A percentile compares a stretch with the other conserved stretches of the same genome.
These are phyloP conservation scores for Aspergillus calidoustus DNA, from an alignment of 2,329 filamentous ascomycete genomes.

Conservation along the genomic window DNA sequence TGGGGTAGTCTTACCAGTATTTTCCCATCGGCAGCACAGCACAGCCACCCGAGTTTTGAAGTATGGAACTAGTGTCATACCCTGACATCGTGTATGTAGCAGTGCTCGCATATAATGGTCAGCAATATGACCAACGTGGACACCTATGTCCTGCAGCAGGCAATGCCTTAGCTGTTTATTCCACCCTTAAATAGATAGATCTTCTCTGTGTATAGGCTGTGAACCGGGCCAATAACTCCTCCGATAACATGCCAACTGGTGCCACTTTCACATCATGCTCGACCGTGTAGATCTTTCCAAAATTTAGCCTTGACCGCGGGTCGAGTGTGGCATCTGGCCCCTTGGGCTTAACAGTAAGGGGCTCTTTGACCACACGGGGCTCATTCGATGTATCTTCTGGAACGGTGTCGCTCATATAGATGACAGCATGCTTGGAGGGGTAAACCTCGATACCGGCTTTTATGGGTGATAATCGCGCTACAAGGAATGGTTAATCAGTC, in stretches of 20 bases:
- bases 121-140: too few relatives aligned
- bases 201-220: slow-evolving; percentile 23
- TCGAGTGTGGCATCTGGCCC: slow-evolving; percentile 26
- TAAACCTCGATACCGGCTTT: too few relatives aligned
- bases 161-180: too few relatives aligned
- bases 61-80: too few relatives aligned
- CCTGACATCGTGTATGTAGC: too few relatives aligned
- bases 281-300: slow-evolving; percentile 47
- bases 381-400: slow-evolving; percentile 31
- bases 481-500: too few relatives aligned
- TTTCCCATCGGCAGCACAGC: too few relatives aligned
- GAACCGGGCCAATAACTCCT: slow-evolving; percentile 32
- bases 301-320: slow-evolving; percentile 44
- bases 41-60: too few relatives aligned
- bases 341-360: slow-evolving; percentile 37
- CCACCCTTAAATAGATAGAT: not conserved
- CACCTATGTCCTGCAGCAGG: too few relatives aligned
- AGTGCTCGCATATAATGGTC: too few relatives aligned
- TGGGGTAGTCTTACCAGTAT: too few relatives aligned
- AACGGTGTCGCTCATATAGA: slow-evolving; percentile 35
- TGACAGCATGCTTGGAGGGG: slow-evolving; percentile 42
- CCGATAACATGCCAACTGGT: slow-evolving; percentile 41
- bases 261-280: slow-evolving; percentile 51
- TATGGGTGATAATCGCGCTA: slow-evolving; percentile 45
- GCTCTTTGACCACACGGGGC: slow-evolving; percentile 38